Evolutionary conservation across 73 alveolate genomes (phyloP).

Genomic region (Breviolum minutum): DNA sequence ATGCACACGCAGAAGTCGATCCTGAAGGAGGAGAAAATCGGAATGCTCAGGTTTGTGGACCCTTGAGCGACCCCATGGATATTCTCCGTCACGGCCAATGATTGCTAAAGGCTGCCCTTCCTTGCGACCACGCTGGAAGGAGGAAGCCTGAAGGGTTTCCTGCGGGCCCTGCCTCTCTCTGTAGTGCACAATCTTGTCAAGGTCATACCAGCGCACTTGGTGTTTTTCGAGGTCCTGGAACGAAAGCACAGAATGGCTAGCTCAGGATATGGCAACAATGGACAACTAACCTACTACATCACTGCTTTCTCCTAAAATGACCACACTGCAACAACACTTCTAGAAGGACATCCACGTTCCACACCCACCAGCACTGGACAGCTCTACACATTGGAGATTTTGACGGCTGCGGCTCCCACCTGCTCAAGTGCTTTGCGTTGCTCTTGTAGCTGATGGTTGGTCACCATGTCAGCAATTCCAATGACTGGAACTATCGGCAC

Average conservation of each 20-base stretch:
- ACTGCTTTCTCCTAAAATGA: no score
- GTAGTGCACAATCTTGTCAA: neutral
- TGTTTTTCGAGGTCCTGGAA: neutral
- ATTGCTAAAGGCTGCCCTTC: slow-evolving; percentile 1
- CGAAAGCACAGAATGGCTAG: neutral
- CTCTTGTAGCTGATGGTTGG: no score
- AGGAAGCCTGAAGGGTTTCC: no score
- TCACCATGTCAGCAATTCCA: no score
- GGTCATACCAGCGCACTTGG: neutral
- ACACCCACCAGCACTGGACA: no score
- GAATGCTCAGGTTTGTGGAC: neutral
- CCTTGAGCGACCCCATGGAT: neutral
- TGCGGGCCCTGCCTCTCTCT: neutral
- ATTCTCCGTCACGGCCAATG: neutral
- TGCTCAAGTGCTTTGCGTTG: no score
- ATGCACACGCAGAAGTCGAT: neutral
- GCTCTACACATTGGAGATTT: no score
- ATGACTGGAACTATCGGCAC: no score
- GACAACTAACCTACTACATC: neutral
- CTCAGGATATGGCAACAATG: neutral
- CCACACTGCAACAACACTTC: no score
- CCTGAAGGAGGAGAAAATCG: neutral
- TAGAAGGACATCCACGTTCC: no score
- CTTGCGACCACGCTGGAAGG: neutral
- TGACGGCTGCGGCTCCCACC: no score